Conservation (phyloP, 352 stramenopile species). For the Globisporangium nagaii region DNA sequence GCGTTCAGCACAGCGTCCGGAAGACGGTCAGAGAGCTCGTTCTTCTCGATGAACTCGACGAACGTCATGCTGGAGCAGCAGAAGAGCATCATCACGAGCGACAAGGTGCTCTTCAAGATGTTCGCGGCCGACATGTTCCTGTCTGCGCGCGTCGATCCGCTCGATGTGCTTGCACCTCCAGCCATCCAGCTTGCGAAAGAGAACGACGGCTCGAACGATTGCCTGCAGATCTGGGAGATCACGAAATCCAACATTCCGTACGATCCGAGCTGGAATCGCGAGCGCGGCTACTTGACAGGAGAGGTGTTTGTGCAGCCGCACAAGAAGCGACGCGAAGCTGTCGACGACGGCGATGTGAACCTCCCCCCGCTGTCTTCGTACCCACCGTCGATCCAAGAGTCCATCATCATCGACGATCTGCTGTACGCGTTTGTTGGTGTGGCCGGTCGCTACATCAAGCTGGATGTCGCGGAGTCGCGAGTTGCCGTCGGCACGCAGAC, state of each 20-base stretch:
- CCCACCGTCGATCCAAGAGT: conserved; percentile 70
- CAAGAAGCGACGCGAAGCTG: conserved; percentile 30
- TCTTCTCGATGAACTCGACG: conserved; percentile 29
- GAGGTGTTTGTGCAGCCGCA: conserved; percentile 52
- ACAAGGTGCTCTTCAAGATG: conserved; percentile 73
- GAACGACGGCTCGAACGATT: conserved; percentile 43
- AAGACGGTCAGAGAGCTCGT: conserved; percentile 20
- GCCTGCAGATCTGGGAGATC: conserved; percentile 71
- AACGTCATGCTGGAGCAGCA: conserved; percentile 55
- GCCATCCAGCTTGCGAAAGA: conserved; percentile 40
- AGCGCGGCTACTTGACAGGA: conserved; percentile 74
- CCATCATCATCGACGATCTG: conserved; percentile 80
- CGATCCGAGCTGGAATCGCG: conserved; percentile 80
- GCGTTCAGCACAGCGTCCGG: neutral
- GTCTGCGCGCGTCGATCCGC: conserved; percentile 27
- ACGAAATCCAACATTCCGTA: conserved; percentile 86
- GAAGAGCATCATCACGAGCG: conserved; percentile 56
- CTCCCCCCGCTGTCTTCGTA: conserved; percentile 65
- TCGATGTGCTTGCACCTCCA: conserved; percentile 13
- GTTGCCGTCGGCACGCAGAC: conserved; percentile 21
- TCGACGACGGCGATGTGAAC: conserved; percentile 37
- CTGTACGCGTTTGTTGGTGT: conserved; percentile 77
- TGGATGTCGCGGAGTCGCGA: conserved; percentile 44
- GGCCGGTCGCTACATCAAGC: conserved; percentile 78
- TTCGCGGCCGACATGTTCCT: conserved; percentile 55